These are phyloP conservation scores for Fomitopsis palustris DNA, from an alignment of 1,284 basidiomycete genomes.

Conservation along the genomic window DNA sequence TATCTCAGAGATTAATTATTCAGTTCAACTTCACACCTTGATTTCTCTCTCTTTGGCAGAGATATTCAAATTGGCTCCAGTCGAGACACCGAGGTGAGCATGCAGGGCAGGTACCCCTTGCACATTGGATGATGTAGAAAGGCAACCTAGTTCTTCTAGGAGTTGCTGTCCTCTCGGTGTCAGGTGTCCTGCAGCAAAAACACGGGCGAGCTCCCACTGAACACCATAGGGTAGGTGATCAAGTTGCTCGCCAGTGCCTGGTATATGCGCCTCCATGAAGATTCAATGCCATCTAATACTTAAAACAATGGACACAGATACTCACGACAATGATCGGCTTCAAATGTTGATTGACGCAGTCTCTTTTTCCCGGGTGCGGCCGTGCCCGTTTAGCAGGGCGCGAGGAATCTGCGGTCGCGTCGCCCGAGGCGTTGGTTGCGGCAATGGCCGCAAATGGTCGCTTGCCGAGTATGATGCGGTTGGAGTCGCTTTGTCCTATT, in stretches of 20 bases:
- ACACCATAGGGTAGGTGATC: neutral
- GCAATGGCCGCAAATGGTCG: neutral
- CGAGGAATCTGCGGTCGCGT: neutral
- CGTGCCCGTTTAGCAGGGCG: neutral
- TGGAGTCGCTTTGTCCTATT: no score
- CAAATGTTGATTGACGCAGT: neutral
- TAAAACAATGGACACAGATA: neutral
- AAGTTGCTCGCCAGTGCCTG: neutral
- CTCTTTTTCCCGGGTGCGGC: neutral
- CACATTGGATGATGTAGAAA: neutral
- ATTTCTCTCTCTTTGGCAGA: slow-evolving; percentile 5
- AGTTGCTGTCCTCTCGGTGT: neutral
- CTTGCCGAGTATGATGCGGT: neutral
- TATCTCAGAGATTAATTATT: neutral
- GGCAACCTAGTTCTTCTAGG: no score
- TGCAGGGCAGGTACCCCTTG: neutral
- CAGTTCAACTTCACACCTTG: slow-evolving; percentile 5
- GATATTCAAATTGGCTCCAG: neutral
- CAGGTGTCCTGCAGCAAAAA: neutral
- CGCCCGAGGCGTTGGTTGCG: neutral
- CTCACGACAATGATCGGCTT: neutral
- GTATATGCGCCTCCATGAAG: neutral
- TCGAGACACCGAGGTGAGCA: neutral
- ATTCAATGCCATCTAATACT: neutral
- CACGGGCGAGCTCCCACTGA: slow-evolving; percentile 3